phyloP scores from a whole-genome alignment of 192 early-diverging fungal genomes.

The Umbelopsis sp. region DNA sequence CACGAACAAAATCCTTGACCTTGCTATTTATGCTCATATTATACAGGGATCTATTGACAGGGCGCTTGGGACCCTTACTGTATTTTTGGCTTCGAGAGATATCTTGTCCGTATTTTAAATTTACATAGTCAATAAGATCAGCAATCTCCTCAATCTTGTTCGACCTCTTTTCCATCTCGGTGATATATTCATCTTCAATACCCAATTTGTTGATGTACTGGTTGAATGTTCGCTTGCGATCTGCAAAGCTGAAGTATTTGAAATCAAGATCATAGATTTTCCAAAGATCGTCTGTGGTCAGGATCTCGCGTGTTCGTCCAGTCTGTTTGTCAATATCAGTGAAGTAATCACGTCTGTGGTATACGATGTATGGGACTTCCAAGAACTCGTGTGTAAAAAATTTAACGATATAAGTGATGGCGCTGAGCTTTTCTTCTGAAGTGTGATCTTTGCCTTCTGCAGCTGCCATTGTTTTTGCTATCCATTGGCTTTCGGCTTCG shows the following conservation, averaged over 20 bases:
- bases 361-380: slow-evolving; percentile 92
- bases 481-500: slow-evolving; percentile 67
- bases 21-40: slow-evolving; percentile 30
- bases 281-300: slow-evolving; percentile 81
- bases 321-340: slow-evolving; percentile 44
- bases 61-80: slow-evolving; percentile 40
- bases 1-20: slow-evolving; percentile 20
- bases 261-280: slow-evolving; percentile 83
- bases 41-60: slow-evolving; percentile 35
- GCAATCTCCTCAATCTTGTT: slow-evolving; percentile 62
- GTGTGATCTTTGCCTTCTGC: slow-evolving; percentile 20
- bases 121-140: slow-evolving; percentile 67
- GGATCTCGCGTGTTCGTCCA: slow-evolving; percentile 51
- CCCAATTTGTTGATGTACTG: slow-evolving; percentile 51
- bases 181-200: slow-evolving; percentile 50
- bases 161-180: slow-evolving; percentile 50
- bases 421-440: slow-evolving; percentile 24
- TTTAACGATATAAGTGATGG: slow-evolving; percentile 55
- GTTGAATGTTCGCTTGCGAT: slow-evolving; percentile 56
- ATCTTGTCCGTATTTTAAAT: slow-evolving; percentile 51
- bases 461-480: slow-evolving; percentile 32
- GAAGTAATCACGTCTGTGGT: slow-evolving; percentile 86
- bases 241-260: slow-evolving; percentile 71
- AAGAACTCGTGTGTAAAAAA: slow-evolving; percentile 75
- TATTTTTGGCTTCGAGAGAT: slow-evolving; percentile 36